These are phyloP conservation scores for Lunasporangiospora selenospora DNA, from an alignment of 192 early-diverging fungal genomes.

Conservation along the genomic window DNA sequence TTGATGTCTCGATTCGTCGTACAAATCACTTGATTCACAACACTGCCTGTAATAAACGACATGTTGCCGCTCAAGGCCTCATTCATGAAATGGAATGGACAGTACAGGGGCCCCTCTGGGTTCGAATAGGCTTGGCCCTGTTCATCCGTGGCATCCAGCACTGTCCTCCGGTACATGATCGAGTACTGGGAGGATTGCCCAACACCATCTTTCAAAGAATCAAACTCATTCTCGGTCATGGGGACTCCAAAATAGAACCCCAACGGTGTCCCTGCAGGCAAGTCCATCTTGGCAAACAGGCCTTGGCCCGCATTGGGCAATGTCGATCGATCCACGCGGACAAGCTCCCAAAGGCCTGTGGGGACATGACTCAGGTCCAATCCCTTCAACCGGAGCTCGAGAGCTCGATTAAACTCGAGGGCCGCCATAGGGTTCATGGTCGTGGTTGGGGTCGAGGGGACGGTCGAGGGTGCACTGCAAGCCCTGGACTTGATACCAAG, in stretches of 20 bases:
- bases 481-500: no score
- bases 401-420: no score
- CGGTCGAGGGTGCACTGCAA: not conserved
- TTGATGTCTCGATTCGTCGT: slow-evolving; percentile 72
- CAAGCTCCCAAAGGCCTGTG: slow-evolving; percentile 61
- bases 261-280: slow-evolving; percentile 77
- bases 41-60: slow-evolving; percentile 76
- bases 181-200: slow-evolving; percentile 86
- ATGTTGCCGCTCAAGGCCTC: slow-evolving; percentile 66
- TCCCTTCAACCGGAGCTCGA: slow-evolving; percentile 42
- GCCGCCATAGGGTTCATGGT: no score
- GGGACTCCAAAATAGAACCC: slow-evolving; percentile 97
- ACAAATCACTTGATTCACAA: slow-evolving; percentile 90
- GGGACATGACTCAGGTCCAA: slow-evolving; percentile 64
- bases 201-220: slow-evolving; percentile 81
- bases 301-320: slow-evolving; percentile 79
- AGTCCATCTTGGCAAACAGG: slow-evolving; percentile 71
- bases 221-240: slow-evolving; percentile 96
- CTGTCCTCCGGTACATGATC: slow-evolving; percentile 89
- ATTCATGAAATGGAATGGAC: slow-evolving; percentile 96
- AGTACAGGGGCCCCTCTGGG: slow-evolving; percentile 63
- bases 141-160: slow-evolving; percentile 90
- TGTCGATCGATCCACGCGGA: slow-evolving; percentile 64
- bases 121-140: slow-evolving; percentile 78
- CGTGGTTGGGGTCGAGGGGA: not conserved